Evolutionary conservation across 1,284 basidiomycete genomes (phyloP), one percentile per base, ranked within the genome.

Genomic region (Inonotus hispidus): DNA sequence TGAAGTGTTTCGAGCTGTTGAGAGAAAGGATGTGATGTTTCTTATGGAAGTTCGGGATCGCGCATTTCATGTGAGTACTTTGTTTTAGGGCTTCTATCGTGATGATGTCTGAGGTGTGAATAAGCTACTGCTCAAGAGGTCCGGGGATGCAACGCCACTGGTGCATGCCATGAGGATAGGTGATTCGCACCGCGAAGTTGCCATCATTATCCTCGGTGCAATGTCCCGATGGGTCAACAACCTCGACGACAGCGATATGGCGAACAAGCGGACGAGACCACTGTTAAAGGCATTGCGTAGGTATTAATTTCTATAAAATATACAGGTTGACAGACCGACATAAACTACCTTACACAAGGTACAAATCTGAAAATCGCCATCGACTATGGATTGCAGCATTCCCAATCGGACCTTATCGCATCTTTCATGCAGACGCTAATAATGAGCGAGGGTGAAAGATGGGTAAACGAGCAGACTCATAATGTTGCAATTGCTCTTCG

Each of bases 381-480:
- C 56, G 89, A 92, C 70, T 87, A 83, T 67, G 91, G 90, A 16
- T 75, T 93, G 35, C 82, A 88, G 63, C 84, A 82, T 65, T 83
- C 84, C 0, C 89, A 92, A 68, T 88, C 81, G 64, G 90, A 92
- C 66, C 77, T 92, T 38, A 88, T 87, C 60, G 87, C 90, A 23
- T 91, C 89, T 1, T 93, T 92, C 70, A 73, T 93, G 67, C 90
- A 93, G 72, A 90, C 88, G 6, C 75, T 92, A 39, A 82, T 93
- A 61, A 93, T 93, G 90, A 90, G 88, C 64, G 90, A 93, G 74
- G 90, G 90, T 19, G 90, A 92, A 66, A 82, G 82, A 67, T 93
- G 91, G 91, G 81, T 93, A 43, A 74, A 73, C 56, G 75, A 79
- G 0, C 83, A 89, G 66, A 80, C 82, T 11, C 77, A 78, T 4